Percentiles rank a stretch among this genome's conserved stretches.
Conservation (phyloP, 495 filamentous ascomycete species). For the Penicillium macrosclerotiorum region DNA sequence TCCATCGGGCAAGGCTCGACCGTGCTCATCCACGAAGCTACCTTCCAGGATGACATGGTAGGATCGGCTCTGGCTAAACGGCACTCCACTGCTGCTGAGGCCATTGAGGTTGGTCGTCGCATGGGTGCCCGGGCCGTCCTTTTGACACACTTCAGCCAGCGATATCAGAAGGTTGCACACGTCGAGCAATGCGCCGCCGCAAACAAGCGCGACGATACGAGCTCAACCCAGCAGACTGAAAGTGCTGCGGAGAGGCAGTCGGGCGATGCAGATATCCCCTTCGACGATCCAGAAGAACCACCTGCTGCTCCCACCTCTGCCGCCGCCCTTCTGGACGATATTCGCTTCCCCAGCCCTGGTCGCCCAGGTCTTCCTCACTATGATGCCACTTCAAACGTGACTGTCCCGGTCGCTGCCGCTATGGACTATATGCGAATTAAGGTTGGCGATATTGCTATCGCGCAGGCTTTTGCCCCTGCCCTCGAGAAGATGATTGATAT, state of each 20-base stretch:
- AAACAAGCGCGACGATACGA: constrained; percentile 11
- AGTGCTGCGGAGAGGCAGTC: constrained; percentile 5
- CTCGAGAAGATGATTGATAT: constrained; percentile 63
- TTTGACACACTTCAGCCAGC: constrained; percentile 91
- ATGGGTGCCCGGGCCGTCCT: constrained; percentile 78
- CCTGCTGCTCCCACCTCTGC: constrained; percentile 3
- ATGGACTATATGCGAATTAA: constrained; percentile 89
- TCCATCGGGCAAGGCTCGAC: constrained; percentile 70
- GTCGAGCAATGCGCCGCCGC: constrained; percentile 18
- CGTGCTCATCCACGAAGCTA: constrained; percentile 90
- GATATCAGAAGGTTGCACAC: constrained; percentile 76
- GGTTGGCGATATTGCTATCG: constrained; percentile 73
- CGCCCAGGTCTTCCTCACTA: constrained; percentile 7
- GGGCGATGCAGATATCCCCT: constrained; percentile 28
- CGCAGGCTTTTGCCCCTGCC: constrained; percentile 72
- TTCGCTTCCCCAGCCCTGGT: constrained; percentile 9
- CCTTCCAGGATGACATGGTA: constrained; percentile 80
- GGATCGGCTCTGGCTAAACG: constrained; percentile 84
- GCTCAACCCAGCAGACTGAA: constrained; percentile 19
- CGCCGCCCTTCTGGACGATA: constrained; percentile 20
- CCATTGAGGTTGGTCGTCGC: constrained; percentile 66
- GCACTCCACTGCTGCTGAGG: constrained; percentile 83
- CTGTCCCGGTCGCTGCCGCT: constrained; percentile 64
- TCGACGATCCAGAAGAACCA: constrained; percentile 28
- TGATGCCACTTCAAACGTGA: constrained; percentile 4